Evolutionary conservation across 2,329 filamentous ascomycete genomes (phyloP).

Genomic region (Ophiostoma australiae): DNA sequence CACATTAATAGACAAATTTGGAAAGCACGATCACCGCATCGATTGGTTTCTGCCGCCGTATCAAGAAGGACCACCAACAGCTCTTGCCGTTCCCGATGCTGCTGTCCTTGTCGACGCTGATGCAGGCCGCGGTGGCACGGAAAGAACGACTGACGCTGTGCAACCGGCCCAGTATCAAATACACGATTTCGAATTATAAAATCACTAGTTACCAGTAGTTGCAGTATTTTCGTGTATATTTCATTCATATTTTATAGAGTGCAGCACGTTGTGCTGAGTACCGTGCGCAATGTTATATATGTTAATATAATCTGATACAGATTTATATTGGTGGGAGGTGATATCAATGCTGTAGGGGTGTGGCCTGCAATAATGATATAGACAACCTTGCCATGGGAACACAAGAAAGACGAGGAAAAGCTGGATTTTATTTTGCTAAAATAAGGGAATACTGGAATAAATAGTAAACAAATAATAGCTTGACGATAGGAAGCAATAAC

Average conservation of each 20-base stretch:
- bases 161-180: conserved; percentile 3
- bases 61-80: not conserved
- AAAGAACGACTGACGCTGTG: not conserved
- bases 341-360: not conserved
- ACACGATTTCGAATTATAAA: not conserved
- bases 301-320: not conserved
- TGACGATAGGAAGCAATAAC: not conserved
- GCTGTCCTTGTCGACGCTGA: not conserved
- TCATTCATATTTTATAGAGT: not conserved
- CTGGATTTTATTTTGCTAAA: not conserved
- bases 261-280: not conserved
- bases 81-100: conserved; percentile 5
- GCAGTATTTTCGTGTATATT: not conserved
- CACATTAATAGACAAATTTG: not conserved
- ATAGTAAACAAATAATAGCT: not conserved
- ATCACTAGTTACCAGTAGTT: not conserved
- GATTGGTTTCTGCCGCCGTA: not conserved
- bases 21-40: not conserved
- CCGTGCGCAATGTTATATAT: not conserved
- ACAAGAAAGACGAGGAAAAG: not conserved
- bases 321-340: not conserved
- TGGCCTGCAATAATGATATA: not conserved
- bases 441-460: not conserved
- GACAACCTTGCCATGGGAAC: not conserved
- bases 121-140: not conserved